Percentiles rank a stretch among this genome's conserved stretches.
Conservation (phyloP, 148 eudicot genomes). For the Nyssa sinensis region DNA sequence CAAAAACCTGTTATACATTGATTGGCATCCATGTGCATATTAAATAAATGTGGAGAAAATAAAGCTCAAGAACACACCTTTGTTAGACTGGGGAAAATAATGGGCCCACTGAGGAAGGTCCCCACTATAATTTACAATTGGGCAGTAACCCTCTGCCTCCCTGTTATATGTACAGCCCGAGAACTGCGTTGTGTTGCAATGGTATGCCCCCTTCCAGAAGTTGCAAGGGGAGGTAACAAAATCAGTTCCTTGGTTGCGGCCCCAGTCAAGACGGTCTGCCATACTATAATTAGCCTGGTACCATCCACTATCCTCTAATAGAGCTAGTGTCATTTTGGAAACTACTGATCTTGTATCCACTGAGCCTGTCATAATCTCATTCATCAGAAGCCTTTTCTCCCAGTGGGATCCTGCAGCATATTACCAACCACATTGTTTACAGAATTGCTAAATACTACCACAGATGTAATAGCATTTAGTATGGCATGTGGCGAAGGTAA, state of each 20-base stretch:
- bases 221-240: constrained; percentile 86
- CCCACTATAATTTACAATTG: constrained; percentile 70
- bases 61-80: constrained; percentile 48
- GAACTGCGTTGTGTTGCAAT: constrained; percentile 85
- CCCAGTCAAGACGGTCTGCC: constrained; percentile 98
- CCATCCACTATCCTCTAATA: constrained; percentile 98
- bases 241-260: constrained; percentile 89
- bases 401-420: constrained; percentile 85
- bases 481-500: not conserved
- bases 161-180: constrained; percentile 97
- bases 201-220: constrained; percentile 93
- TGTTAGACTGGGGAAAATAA: constrained; percentile 90
- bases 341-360: constrained; percentile 96
- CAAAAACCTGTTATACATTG: not conserved
- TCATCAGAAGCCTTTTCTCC: constrained; percentile 99
- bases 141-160: constrained; percentile 98
- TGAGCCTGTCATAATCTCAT: constrained; percentile 99
- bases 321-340: constrained; percentile 90
- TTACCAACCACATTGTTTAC: not conserved
- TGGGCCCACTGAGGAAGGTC: constrained; percentile 97
- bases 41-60: not conserved
- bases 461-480: not conserved
- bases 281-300: constrained; percentile 93
- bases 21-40: not conserved
- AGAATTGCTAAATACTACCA: not conserved